A percentile compares a stretch with the other conserved stretches of the same genome.
These are phyloP conservation scores for Jamesozyma gamospora DNA, from an alignment of 805 yeast genomes.

Conservation along the genomic window DNA sequence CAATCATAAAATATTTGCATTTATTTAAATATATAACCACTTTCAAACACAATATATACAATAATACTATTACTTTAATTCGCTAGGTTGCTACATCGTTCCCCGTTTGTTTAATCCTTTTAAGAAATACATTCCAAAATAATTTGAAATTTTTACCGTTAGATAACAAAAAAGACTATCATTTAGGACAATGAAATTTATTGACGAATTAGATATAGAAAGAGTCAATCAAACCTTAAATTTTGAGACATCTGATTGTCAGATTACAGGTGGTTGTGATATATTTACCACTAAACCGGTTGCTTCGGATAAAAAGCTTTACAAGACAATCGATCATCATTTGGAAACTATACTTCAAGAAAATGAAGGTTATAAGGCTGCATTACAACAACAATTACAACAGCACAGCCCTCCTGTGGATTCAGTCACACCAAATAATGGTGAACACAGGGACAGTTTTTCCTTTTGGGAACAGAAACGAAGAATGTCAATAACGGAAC, in stretches of 20 bases:
- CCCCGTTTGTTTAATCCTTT: too few relatives aligned
- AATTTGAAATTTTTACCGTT: too few relatives aligned
- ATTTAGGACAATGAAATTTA: too few relatives aligned
- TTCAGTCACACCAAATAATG: slow-evolving; percentile 5
- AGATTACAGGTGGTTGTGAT: slow-evolving; percentile 82
- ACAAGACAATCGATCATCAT: slow-evolving; percentile 78
- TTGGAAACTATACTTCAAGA: slow-evolving; percentile 42
- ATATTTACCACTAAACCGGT: slow-evolving; percentile 90
- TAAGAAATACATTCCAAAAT: too few relatives aligned
- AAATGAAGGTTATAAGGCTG: slow-evolving; percentile 29
- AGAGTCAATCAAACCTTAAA: slow-evolving; percentile 76
- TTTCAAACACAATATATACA: too few relatives aligned
- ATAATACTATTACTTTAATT: too few relatives aligned
- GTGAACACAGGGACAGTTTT: slow-evolving; percentile 12
- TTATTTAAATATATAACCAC: too few relatives aligned
- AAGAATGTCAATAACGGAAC: slow-evolving; percentile 30
- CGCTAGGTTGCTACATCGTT: too few relatives aligned
- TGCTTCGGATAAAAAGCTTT: slow-evolving; percentile 78
- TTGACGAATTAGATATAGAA: slow-evolving; percentile 90
- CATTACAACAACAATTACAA: slow-evolving; percentile 19
- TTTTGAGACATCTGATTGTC: slow-evolving; percentile 66
- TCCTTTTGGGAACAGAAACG: slow-evolving; percentile 35
- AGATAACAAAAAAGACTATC: too few relatives aligned
- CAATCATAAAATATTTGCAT: too few relatives aligned
- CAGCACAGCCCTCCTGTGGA: neutral